Percentiles rank a stretch among this genome's conserved stretches.
These are phyloP conservation scores for Fusarium euwallaceae DNA, from an alignment of 2,329 filamentous ascomycete species.

Conservation along the genomic window DNA sequence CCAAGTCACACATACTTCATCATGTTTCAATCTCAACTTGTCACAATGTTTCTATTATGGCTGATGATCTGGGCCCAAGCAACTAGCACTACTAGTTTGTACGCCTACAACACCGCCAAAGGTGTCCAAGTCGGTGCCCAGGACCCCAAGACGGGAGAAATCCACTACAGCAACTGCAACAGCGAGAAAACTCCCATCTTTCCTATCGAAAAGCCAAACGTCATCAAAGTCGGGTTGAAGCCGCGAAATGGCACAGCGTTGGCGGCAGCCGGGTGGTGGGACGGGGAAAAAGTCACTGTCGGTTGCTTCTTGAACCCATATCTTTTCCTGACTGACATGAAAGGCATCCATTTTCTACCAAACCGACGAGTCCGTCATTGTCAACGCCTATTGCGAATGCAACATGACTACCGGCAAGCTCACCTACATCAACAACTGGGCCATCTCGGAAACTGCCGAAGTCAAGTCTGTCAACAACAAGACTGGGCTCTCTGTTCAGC, in stretches of 20 bases:
- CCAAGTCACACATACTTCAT: neutral
- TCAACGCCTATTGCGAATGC: neutral
- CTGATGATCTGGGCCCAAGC: neutral
- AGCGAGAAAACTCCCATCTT: neutral
- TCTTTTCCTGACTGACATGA: neutral
- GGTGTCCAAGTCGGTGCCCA: neutral
- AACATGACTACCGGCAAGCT: neutral
- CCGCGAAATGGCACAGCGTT: constrained; percentile 2
- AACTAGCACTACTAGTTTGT: neutral
- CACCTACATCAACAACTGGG: neutral
- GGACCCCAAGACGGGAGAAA: neutral
- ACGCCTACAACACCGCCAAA: neutral
- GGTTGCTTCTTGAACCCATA: neutral
- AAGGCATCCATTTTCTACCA: neutral
- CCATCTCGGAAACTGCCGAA: neutral
- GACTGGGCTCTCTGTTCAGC: neutral
- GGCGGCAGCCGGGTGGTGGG: constrained; percentile 2
- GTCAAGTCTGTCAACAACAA: neutral
- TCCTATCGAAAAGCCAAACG: neutral
- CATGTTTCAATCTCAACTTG: neutral
- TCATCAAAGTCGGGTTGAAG: neutral
- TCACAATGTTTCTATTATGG: neutral
- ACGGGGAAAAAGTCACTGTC: neutral
- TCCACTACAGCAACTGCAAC: constrained; percentile 7
- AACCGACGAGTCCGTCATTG: neutral